These are phyloP conservation scores for Trichoderma lentiforme DNA, from an alignment of 2,329 filamentous ascomycete species.

Conservation along the genomic window DNA sequence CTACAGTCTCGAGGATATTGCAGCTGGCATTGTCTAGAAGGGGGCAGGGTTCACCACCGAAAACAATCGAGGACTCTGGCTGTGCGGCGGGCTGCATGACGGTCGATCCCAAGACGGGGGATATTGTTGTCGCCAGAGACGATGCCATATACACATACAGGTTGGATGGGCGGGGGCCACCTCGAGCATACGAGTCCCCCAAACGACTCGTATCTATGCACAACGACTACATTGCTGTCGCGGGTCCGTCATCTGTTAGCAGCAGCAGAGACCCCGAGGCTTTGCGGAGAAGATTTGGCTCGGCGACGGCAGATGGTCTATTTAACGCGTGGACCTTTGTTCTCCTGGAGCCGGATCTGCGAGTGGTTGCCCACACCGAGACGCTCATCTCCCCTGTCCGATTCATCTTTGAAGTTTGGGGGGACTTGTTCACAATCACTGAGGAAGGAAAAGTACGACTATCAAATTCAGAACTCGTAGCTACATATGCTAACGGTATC, in stretches of 20 bases:
- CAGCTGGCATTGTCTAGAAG: constrained; percentile 83
- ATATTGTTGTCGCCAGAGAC: constrained; percentile 87
- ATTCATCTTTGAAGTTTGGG: constrained; percentile 82
- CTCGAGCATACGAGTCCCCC: constrained; percentile 85
- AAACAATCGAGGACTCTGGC: constrained; percentile 83
- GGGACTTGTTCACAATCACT: constrained; percentile 83
- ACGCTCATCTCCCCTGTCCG: constrained; percentile 77
- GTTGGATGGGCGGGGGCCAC: constrained; percentile 77
- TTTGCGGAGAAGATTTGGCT: constrained; percentile 69
- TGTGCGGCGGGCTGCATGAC: constrained; percentile 96
- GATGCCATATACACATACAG: constrained; percentile 96
- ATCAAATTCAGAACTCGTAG: too few species aligned
- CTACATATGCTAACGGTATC: background rate
- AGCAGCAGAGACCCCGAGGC: constrained; percentile 56
- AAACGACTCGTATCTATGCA: constrained; percentile 80
- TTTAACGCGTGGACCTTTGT: constrained; percentile 88
- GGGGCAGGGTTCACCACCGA: constrained; percentile 84
- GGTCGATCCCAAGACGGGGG: constrained; percentile 71
- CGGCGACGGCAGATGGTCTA: constrained; percentile 65
- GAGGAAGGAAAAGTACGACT: constrained; percentile 81
- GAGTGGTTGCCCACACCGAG: constrained; percentile 87
- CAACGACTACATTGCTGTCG: constrained; percentile 80
- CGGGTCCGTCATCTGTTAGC: constrained; percentile 66
- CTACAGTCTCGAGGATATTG: constrained; percentile 83
- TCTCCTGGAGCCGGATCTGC: constrained; percentile 84